Base-by-base conservation (phyloP, 345 rosid genomes). In the Lumnitzera littorea region DNA sequence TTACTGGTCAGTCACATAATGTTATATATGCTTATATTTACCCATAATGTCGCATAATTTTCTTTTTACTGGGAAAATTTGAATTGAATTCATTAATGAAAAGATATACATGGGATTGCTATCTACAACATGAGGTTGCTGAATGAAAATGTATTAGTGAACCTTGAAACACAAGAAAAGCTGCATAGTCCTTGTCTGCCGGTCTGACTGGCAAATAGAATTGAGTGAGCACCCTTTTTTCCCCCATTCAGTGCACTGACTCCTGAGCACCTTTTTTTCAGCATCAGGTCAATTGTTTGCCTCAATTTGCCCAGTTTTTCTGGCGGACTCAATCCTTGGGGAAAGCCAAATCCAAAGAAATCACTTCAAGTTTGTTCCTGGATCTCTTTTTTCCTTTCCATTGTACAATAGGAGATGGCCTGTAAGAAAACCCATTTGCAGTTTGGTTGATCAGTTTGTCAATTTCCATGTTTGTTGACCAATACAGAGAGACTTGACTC, bases 311-410 rank as follows among this genome's bases (percentile, higher is more conserved):
- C 89, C 48, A 86, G 92, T 64, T 86, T 86, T 65, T 81, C 94
- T 15, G 94, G 94, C 47, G 94, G 94, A 57, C 82, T 86, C 51
- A 74, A 83, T 68, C 89, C 87, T 55, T 86, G 94, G 94, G 89
- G 87, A 60, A 74, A 63, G 50, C 89, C 85, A 64, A 71, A 48
- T 23, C 66, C 67, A 54, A 79, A 76, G 80, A 86, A 81, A 69
- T 56, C 56, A 0, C 77, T 20, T 0, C 63, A 78, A 13, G 94
- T 81, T 20, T 58, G 89, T 74, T 70, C 70, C 36, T 4, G 9
- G 8, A 53, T 52, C 48, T 60, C 55, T 46, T 47, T 52, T 58
- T 54, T 56, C 25, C 49, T 50, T 64, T 57, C 51, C 57, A 15
- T 52, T 12, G 41, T 41, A 3, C 57, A 12, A 25, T 57, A 50